Percentiles rank a stretch among this genome's conserved stretches.
Conservation (phyloP, 148 eudicot species). For the Polygonum maritimum region DNA sequence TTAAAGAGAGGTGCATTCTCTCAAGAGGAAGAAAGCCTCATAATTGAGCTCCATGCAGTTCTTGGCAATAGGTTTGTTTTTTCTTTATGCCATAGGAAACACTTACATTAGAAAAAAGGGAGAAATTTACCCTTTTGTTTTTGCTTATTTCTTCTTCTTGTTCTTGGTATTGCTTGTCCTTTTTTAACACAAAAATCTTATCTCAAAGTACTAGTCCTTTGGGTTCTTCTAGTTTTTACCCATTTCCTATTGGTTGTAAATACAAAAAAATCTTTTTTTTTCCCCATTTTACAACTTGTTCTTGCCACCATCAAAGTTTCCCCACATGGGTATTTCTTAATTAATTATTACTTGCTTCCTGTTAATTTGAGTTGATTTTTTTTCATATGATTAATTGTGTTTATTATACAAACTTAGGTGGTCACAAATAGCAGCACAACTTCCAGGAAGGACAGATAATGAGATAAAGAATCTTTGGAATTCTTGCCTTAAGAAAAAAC, state of each 20-base stretch:
- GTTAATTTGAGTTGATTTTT: background rate
- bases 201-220: background rate
- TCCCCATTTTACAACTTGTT: background rate
- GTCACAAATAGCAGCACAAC: constrained; percentile 90
- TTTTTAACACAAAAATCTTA: background rate
- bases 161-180: background rate
- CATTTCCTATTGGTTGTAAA: background rate
- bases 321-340: background rate
- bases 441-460: constrained; percentile 91
- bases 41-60: constrained; percentile 81
- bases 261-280: background rate
- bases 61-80: constrained; percentile 72
- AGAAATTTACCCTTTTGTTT: too few relatives aligned
- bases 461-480: constrained; percentile 94
- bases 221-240: background rate
- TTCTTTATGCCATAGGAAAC: too few relatives aligned
- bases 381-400: background rate
- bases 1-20: constrained; percentile 91
- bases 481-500: constrained; percentile 81
- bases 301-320: background rate
- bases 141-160: background rate
- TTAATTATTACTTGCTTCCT: background rate
- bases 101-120: too few relatives aligned
- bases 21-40: constrained; percentile 72
- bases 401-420: constrained; percentile 35